A percentile compares a stretch with the other conserved stretches of the same genome.
phyloP scores from a whole-genome alignment of 441 rosid genomes.

The Cnidoscolus chayamansa region DNA sequence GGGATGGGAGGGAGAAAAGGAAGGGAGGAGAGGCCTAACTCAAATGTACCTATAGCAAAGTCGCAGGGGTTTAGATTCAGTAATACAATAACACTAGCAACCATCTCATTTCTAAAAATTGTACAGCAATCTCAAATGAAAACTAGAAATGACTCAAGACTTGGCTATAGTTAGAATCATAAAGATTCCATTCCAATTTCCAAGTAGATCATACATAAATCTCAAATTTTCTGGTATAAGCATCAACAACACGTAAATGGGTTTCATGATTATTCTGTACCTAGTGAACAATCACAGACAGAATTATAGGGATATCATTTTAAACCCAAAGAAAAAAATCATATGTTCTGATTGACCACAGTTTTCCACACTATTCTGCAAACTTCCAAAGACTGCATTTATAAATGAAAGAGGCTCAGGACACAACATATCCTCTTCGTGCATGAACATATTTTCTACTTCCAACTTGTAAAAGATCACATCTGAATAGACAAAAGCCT shows the following conservation, averaged over 20 bases:
- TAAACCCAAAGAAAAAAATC: neutral
- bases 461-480: conserved; percentile 1
- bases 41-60: neutral
- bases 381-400: conserved; percentile 13
- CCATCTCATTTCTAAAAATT: neutral
- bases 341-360: neutral
- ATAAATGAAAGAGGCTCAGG: conserved; percentile 3
- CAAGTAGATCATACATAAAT: conserved; percentile 5
- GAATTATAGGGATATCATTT: neutral
- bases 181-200: conserved; percentile 2
- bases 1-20: neutral
- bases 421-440: neutral
- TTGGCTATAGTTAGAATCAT: neutral
- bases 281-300: neutral
- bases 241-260: neutral
- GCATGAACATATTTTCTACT: neutral
- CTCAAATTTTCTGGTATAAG: neutral
- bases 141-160: neutral
- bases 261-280: neutral
- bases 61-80: neutral
- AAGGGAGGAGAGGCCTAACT: neutral
- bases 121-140: neutral
- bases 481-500: conserved; percentile 2
- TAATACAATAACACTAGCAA: neutral
- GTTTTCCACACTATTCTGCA: neutral